Conservation (phyloP, 371 early-diverging fungal genomes). For the Chytridiales sp. region DNA sequence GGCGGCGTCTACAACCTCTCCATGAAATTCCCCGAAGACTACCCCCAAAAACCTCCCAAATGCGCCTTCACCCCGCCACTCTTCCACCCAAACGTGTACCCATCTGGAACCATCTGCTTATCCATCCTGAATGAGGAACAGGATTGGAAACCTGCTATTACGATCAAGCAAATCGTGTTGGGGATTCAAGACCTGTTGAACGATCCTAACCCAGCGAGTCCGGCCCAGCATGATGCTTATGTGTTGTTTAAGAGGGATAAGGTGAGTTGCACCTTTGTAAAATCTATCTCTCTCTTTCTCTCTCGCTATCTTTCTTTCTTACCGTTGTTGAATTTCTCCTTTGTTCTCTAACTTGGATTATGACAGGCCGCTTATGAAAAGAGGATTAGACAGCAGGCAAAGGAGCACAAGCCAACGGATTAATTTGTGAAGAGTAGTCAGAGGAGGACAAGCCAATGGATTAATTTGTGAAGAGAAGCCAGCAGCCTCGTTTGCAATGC, state of each 20-base stretch:
- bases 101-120: conserved; percentile 98
- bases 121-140: conserved; percentile 97
- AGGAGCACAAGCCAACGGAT: conserved; percentile 41
- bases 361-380: conserved; percentile 64
- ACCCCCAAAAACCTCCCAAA: conserved; percentile 59
- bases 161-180: conserved; percentile 89
- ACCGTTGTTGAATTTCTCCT: too few species aligned
- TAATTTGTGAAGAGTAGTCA: conserved; percentile 70
- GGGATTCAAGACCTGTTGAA: conserved; percentile 82
- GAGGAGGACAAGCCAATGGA: conserved; percentile 45
- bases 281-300: too few species aligned
- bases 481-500: too few species aligned
- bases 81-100: conserved; percentile 99
- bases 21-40: conserved; percentile 81
- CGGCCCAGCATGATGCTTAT: conserved; percentile 96
- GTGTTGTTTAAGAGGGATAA: conserved; percentile 73
- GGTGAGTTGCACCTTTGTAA: too few species aligned
- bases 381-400: conserved; percentile 76
- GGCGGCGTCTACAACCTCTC: conserved; percentile 90
- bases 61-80: conserved; percentile 79
- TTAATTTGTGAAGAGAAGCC: conserved; percentile 70
- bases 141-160: conserved; percentile 98
- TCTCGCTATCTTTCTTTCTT: too few species aligned
- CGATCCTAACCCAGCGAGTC: conserved; percentile 94
- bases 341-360: conserved; percentile 13